Evolutionary conservation across 2,329 filamentous ascomycete genomes (phyloP).

Genomic region (Drechslera avenae): DNA sequence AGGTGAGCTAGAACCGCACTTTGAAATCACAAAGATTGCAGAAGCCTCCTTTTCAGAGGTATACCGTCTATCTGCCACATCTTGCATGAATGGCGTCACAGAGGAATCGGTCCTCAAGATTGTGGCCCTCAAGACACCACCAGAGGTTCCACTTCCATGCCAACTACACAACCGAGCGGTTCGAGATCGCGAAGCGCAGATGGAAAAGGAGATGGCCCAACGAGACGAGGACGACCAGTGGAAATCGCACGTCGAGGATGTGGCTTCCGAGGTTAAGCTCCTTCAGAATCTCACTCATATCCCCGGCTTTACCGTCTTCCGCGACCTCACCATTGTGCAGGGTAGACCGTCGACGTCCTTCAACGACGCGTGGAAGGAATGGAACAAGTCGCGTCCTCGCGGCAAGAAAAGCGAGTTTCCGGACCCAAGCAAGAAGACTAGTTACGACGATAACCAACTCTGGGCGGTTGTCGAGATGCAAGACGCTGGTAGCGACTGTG

Average conservation of each 20-base stretch:
- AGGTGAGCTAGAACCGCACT: slow-evolving; percentile 49
- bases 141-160: slow-evolving; percentile 41
- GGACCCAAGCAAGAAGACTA: slow-evolving; percentile 59
- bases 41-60: slow-evolving; percentile 71
- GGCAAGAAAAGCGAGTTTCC: slow-evolving; percentile 59
- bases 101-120: slow-evolving; percentile 58
- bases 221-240: slow-evolving; percentile 46
- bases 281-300: slow-evolving; percentile 63
- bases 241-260: slow-evolving; percentile 53
- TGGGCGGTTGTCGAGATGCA: slow-evolving; percentile 71
- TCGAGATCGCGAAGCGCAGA: slow-evolving; percentile 54
- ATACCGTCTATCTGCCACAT: slow-evolving; percentile 59
- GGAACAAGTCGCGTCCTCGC: slow-evolving; percentile 51
- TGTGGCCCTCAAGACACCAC: slow-evolving; percentile 41
- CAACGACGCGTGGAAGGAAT: slow-evolving; percentile 52
- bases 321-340: slow-evolving; percentile 63
- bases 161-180: slow-evolving; percentile 45
- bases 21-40: slow-evolving; percentile 64
- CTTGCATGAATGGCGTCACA: slow-evolving; percentile 27
- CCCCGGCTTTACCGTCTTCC: slow-evolving; percentile 67
- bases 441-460: slow-evolving; percentile 61
- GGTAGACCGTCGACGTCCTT: slow-evolving; percentile 61
- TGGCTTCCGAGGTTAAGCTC: slow-evolving; percentile 56
- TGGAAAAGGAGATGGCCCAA: slow-evolving; percentile 32
- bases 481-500: slow-evolving; percentile 64